phyloP scores from a whole-genome alignment of 2,329 filamentous ascomycete genomes.

The Neonectria hederae region DNA sequence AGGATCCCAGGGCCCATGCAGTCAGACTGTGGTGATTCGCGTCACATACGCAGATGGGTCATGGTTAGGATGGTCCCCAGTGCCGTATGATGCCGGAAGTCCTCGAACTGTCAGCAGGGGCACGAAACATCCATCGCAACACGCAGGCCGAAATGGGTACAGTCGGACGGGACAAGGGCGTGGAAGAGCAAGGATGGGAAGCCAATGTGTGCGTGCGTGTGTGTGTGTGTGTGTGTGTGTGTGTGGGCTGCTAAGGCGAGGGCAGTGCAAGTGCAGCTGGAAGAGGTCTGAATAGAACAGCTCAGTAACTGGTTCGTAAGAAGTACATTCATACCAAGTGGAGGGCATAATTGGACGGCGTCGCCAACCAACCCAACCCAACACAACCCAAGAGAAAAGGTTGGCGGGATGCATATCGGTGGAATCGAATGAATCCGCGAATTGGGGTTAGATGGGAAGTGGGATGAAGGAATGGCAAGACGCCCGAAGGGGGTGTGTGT shows the following conservation, averaged over 20 bases:
- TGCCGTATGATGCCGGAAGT: slow-evolving; percentile 17
- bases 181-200: slow-evolving; percentile 20
- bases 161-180: slow-evolving; percentile 30
- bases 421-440: slow-evolving; percentile 29
- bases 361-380: slow-evolving; percentile 23
- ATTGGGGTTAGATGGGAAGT: slow-evolving; percentile 20
- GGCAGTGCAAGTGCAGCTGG: slow-evolving; percentile 32
- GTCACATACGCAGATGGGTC: slow-evolving; percentile 12
- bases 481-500: slow-evolving; percentile 12
- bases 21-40: slow-evolving; percentile 29
- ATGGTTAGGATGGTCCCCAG: slow-evolving; percentile 6
- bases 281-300: slow-evolving; percentile 1
- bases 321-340: not conserved
- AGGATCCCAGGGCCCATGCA: slow-evolving; percentile 29
- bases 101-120: slow-evolving; percentile 26
- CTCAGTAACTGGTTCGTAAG: not conserved
- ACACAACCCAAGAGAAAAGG: not conserved
- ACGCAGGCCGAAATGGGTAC: slow-evolving; percentile 15
- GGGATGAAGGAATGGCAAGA: too few relatives aligned
- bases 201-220: slow-evolving; percentile 24
- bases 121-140: slow-evolving; percentile 19
- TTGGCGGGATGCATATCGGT: slow-evolving; percentile 17
- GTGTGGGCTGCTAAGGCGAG: slow-evolving; percentile 30
- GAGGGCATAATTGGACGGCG: slow-evolving; percentile 16
- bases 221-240: too few relatives aligned